Evolutionary conservation across 805 yeast genomes (phyloP).

Genomic region (Saturnispora hagleri): DNA sequence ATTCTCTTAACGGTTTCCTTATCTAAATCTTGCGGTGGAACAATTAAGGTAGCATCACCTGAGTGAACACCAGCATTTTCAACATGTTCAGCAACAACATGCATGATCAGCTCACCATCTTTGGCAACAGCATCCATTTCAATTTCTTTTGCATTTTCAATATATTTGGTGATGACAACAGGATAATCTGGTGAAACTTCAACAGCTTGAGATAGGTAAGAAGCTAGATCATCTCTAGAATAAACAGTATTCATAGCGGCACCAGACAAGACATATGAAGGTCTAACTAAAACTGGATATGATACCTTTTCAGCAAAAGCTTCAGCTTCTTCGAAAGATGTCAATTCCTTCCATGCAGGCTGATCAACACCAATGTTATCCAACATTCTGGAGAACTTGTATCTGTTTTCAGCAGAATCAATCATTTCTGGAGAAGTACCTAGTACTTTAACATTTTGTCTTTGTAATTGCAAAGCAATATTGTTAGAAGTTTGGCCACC

Average conservation of each 20-base stretch:
- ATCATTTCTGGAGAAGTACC: conserved; percentile 99
- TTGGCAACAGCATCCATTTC: conserved; percentile 98
- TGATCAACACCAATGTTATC: conserved; percentile 96
- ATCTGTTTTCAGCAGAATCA: conserved; percentile 96
- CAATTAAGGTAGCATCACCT: conserved; percentile 93
- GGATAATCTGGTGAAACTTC: conserved; percentile 98
- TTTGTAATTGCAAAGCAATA: conserved; percentile 84
- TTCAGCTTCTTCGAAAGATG: conserved; percentile 88
- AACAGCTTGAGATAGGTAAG: conserved; percentile 86
- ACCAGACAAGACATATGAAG: conserved; percentile 94
- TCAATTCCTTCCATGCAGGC: conserved; percentile 98
- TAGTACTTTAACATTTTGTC: conserved; percentile 88
- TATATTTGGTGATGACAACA: conserved; percentile 92
- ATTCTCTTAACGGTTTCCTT: conserved; percentile 60
- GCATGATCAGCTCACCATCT: conserved; percentile 91
- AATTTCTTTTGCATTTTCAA: conserved; percentile 94
- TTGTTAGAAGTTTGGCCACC: conserved; percentile 99
- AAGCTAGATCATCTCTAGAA: conserved; percentile 78
- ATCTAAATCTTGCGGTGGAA: conserved; percentile 81
- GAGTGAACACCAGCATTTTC: conserved; percentile 99
- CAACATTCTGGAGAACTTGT: conserved; percentile 94
- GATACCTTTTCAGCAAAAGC: conserved; percentile 82
- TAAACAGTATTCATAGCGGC: conserved; percentile 99
- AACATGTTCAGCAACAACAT: conserved; percentile 95
- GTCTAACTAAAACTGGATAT: conserved; percentile 94